Percentiles rank a stretch among this genome's conserved stretches.
phyloP scores from a whole-genome alignment of 2,329 filamentous ascomycete species.

The Alternaria sp. region DNA sequence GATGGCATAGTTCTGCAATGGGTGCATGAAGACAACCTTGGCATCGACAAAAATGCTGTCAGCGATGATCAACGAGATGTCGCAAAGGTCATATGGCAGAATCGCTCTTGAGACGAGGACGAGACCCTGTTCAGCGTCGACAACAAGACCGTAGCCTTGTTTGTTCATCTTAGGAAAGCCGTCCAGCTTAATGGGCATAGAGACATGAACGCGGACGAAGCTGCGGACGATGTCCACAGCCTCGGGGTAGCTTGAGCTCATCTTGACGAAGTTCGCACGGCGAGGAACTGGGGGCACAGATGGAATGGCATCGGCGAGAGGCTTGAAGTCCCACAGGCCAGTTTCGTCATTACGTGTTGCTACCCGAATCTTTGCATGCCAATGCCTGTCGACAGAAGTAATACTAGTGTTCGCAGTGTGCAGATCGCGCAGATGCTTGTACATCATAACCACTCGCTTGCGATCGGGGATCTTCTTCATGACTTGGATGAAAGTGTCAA shows the following conservation, averaged over 20 bases:
- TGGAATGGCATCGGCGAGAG: slow-evolving; percentile 81
- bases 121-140: slow-evolving; percentile 93
- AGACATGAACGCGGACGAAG: slow-evolving; percentile 91
- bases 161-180: slow-evolving; percentile 96
- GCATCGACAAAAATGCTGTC: slow-evolving; percentile 94
- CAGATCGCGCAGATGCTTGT: slow-evolving; percentile 92
- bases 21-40: slow-evolving; percentile 94
- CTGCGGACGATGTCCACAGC: slow-evolving; percentile 94
- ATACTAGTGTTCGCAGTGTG: slow-evolving; percentile 95
- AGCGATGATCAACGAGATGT: slow-evolving; percentile 94
- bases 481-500: slow-evolving; percentile 88
- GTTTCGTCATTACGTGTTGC: slow-evolving; percentile 88
- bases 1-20: slow-evolving; percentile 94
- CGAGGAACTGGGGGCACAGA: slow-evolving; percentile 73
- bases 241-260: slow-evolving; percentile 85
- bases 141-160: slow-evolving; percentile 95
- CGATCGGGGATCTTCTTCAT: slow-evolving; percentile 84
- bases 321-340: slow-evolving; percentile 92
- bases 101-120: slow-evolving; percentile 94
- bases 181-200: slow-evolving; percentile 94
- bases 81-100: slow-evolving; percentile 94
- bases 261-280: slow-evolving; percentile 88
- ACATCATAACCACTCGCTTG: slow-evolving; percentile 88
- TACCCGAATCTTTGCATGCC: slow-evolving; percentile 92
- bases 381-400: slow-evolving; percentile 91